A percentile compares a stretch with the other conserved stretches of the same genome.
These are phyloP conservation scores for Leishmania martiniquensis DNA, from an alignment of 208 protist species.

Conservation along the genomic window DNA sequence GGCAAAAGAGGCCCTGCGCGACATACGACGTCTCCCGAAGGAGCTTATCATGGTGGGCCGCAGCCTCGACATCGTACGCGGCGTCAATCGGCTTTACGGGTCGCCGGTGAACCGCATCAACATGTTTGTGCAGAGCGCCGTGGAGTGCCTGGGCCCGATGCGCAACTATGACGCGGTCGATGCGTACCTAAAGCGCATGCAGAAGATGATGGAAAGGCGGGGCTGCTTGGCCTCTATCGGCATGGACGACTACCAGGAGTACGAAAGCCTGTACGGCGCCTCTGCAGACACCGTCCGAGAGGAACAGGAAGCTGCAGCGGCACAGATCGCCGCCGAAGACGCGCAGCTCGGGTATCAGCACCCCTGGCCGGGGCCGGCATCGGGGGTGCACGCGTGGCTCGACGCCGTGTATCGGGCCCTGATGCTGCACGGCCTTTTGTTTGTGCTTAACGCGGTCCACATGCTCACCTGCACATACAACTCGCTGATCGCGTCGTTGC, in stretches of 20 bases:
- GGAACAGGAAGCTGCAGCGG: constrained; percentile 43
- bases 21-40: constrained; percentile 63
- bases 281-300: constrained; percentile 28
- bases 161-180: constrained; percentile 60
- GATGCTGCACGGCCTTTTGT: constrained; percentile 45
- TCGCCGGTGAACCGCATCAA: constrained; percentile 82
- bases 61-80: constrained; percentile 81
- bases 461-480: constrained; percentile 50
- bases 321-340: constrained; percentile 35
- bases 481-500: constrained; percentile 16
- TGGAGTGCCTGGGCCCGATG: constrained; percentile 60
- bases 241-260: constrained; percentile 25
- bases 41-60: constrained; percentile 79
- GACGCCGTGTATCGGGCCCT: constrained; percentile 39
- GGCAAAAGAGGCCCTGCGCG: constrained; percentile 48
- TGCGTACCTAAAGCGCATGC: constrained; percentile 46
- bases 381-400: constrained; percentile 1
- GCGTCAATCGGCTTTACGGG: constrained; percentile 81
- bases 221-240: not conserved
- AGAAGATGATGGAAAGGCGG: constrained; percentile 17
- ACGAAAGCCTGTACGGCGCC: constrained; percentile 57
- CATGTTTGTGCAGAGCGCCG: constrained; percentile 71
- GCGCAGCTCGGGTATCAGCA: not conserved
- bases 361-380: not conserved
- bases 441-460: constrained; percentile 40